These are phyloP conservation scores for Calocybe indica DNA, from an alignment of 768 basidiomycete species.

Conservation along the genomic window DNA sequence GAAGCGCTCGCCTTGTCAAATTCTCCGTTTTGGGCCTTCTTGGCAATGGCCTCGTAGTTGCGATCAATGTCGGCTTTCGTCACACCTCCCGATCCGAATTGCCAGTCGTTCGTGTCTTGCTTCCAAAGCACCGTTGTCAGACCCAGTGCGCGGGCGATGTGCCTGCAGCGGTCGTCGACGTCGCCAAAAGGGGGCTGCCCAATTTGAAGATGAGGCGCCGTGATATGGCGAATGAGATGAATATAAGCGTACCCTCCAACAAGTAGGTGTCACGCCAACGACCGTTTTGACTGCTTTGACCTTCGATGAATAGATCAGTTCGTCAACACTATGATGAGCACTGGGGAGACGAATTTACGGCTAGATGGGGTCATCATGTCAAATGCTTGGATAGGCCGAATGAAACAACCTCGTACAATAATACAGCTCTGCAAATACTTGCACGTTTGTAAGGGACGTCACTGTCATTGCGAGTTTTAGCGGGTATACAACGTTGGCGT, in stretches of 20 bases:
- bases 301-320: slow-evolving; percentile 14
- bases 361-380: background rate
- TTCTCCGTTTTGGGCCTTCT: slow-evolving; percentile 34
- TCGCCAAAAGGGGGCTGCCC: slow-evolving; percentile 58
- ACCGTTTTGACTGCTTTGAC: slow-evolving; percentile 51
- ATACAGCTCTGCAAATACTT: slow-evolving; percentile 75
- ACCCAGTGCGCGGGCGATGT: slow-evolving; percentile 61
- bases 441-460: slow-evolving; percentile 54
- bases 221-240: too few relatives aligned
- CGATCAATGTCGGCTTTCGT: slow-evolving; percentile 39
- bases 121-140: slow-evolving; percentile 72
- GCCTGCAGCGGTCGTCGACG: slow-evolving; percentile 71
- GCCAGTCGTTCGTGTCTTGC: slow-evolving; percentile 72
- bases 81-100: slow-evolving; percentile 41
- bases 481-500: background rate
- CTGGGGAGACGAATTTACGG: too few relatives aligned
- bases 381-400: background rate
- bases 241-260: slow-evolving; percentile 42
- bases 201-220: background rate
- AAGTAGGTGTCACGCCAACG: slow-evolving; percentile 50
- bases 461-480: slow-evolving; percentile 23
- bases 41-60: slow-evolving; percentile 51
- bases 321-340: too few relatives aligned
- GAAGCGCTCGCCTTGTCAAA: slow-evolving; percentile 28
- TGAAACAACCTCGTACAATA: slow-evolving; percentile 41